Evolutionary conservation across 805 yeast genomes (phyloP).

Genomic region (Saturnispora dispora): DNA sequence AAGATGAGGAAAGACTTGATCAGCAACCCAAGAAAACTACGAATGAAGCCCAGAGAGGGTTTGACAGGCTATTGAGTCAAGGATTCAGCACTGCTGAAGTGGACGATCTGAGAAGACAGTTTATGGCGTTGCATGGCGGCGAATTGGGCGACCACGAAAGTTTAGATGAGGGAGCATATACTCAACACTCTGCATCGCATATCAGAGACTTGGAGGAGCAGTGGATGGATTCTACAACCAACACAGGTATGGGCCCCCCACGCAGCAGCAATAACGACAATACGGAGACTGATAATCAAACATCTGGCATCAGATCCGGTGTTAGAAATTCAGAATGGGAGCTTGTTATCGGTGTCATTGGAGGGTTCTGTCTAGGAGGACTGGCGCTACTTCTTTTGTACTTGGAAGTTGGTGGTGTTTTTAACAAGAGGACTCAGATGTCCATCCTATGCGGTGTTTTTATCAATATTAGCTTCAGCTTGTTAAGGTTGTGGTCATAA

Average conservation of each 20-base stretch:
- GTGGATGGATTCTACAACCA: slow-evolving; percentile 56
- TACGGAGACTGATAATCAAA: slow-evolving; percentile 12
- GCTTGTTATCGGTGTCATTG: slow-evolving; percentile 55
- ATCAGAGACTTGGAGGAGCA: slow-evolving; percentile 68
- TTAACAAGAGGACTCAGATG: slow-evolving; percentile 55
- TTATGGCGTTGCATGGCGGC: slow-evolving; percentile 56
- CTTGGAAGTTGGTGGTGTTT: slow-evolving; percentile 45
- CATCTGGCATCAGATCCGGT: slow-evolving; percentile 4
- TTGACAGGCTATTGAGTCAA: slow-evolving; percentile 72
- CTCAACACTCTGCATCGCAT: slow-evolving; percentile 12
- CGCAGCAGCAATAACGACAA: slow-evolving; percentile 11
- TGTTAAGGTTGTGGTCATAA: slow-evolving; percentile 18
- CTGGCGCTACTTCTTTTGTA: slow-evolving; percentile 55
- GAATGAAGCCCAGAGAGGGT: slow-evolving; percentile 68
- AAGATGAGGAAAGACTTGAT: slow-evolving; percentile 52
- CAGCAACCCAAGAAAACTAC: slow-evolving; percentile 44
- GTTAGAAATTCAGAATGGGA: slow-evolving; percentile 44
- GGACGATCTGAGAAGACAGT: slow-evolving; percentile 61
- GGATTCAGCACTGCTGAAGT: slow-evolving; percentile 81
- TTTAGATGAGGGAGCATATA: slow-evolving; percentile 28
- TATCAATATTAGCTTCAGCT: slow-evolving; percentile 59
- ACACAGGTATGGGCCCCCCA: neutral
- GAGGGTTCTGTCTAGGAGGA: slow-evolving; percentile 73
- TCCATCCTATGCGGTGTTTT: slow-evolving; percentile 64
- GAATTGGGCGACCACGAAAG: slow-evolving; percentile 10